Evolutionary conservation across 305 asterid species (phyloP).

Genomic region (Rubia peregrina): DNA sequence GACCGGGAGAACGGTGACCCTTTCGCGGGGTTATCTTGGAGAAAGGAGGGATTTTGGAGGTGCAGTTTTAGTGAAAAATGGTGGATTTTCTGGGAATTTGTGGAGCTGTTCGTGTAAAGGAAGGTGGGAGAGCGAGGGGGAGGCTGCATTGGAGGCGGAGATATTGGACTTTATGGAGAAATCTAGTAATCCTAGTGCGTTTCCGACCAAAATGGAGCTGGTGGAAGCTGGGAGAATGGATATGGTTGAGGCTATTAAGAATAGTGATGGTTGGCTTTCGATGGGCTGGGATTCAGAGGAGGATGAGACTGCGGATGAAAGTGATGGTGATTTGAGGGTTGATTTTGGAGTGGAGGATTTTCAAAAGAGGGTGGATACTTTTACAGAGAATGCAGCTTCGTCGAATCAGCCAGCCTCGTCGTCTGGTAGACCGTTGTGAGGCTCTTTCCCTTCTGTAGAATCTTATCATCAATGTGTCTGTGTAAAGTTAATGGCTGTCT

Average conservation of each 20-base stretch:
- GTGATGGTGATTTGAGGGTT: conserved; percentile 13
- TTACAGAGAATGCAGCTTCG: conserved; percentile 33
- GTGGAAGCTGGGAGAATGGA: conserved; percentile 63
- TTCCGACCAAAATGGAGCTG: conserved; percentile 60
- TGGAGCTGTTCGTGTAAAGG: conserved; percentile 40
- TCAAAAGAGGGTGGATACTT: conserved; percentile 36
- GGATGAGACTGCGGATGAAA: conserved; percentile 28
- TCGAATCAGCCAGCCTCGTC: conserved; percentile 28
- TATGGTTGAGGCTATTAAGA: conserved; percentile 64
- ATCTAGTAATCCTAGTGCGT: conserved; percentile 54
- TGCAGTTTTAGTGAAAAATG: conserved; percentile 24
- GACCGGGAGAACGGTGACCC: conserved; percentile 7
- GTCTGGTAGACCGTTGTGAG: conserved; percentile 53
- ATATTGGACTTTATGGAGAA: conserved; percentile 72
- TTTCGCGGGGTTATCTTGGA: conserved; percentile 6
- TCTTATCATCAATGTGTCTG: conserved; percentile 15
- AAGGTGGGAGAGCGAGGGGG: conserved; percentile 41
- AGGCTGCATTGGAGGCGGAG: conserved; percentile 59
- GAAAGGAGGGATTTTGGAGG: conserved; percentile 8
- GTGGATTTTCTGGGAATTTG: conserved; percentile 14
- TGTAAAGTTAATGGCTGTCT: neutral
- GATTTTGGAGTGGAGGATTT: conserved; percentile 44
- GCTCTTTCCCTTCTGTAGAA: conserved; percentile 24
- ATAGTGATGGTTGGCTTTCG: conserved; percentile 73
- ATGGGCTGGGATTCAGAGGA: conserved; percentile 78